Base-by-base conservation (phyloP, 2,329 filamentous ascomycete species). In the Xylariaceae sp. region DNA sequence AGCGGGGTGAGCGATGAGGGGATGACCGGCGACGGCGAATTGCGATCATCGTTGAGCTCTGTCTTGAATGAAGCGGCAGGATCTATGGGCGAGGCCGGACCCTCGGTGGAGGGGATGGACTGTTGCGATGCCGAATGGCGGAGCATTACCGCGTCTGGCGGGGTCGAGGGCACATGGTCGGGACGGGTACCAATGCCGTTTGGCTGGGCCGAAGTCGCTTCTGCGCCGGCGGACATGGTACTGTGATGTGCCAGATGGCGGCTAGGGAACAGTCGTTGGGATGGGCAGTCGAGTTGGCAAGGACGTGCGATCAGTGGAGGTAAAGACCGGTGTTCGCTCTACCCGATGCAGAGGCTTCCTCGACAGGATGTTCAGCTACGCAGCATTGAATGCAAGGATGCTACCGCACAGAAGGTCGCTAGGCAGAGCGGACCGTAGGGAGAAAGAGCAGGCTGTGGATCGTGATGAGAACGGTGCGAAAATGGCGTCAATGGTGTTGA, bases 1-100 rank as follows among this genome's bases (percentile, higher is more conserved):
- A 72, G 73, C 3, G 72, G 74, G 3, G 73, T 76, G 32, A 75
- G 54, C 16, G 72, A 77, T 2, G 72, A 76, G 4, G 72, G 70
- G 36, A 77, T 74, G 31, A 75, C 57, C 11, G 49, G 52, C 17
- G 62, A 59, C n/a, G 61, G 50, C 13, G 51, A 49, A 2, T 55
- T 52, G 24, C 60, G 55, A 29, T 70, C 67, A 36, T 74, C 68
- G 49, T 65, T 68, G 38, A 55, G 38, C 40, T 75, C 68, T 3
- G 64, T 67, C 45, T 62, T 67, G 52, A 75, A 72, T 0, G 68
- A 71, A 29, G 59, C 50, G 29, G 56, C 53, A 5, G 63, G 60
- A 30, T 73, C 68, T 42, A 67, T 57, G 18, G 73, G 72, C 10
- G 73, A 77, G 14, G 59, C 61, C 3, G 72, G 67, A 5, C 59